Evolutionary conservation across 306 rosid genomes (phyloP).

Genomic region (Astragalus membranaceus): DNA sequence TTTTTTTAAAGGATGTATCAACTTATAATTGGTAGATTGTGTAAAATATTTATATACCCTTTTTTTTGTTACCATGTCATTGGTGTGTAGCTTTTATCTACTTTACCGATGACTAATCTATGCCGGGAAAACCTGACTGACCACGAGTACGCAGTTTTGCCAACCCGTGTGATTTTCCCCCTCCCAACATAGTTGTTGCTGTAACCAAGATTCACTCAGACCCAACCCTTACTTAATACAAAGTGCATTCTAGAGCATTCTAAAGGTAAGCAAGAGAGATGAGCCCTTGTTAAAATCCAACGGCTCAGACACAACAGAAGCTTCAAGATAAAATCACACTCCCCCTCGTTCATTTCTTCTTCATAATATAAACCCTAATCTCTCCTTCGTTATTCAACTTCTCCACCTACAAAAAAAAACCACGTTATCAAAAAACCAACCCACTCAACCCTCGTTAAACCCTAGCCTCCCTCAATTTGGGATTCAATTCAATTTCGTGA

Average conservation of each 20-base stretch:
- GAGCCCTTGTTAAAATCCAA: not conserved
- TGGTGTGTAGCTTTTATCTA: too few relatives aligned
- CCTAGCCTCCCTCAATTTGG: not conserved
- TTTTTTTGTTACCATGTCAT: too few relatives aligned
- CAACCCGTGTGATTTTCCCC: too few relatives aligned
- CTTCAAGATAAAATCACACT: slow-evolving; percentile 30
- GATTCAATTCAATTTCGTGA: not conserved
- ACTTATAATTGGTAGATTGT: too few relatives aligned
- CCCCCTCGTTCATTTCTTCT: not conserved
- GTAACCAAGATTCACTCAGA: too few relatives aligned
- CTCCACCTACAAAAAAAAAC: not conserved
- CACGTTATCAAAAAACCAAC: slow-evolving; percentile 20
- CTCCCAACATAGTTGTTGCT: too few relatives aligned
- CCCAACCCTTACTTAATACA: too few relatives aligned
- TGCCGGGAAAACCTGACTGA: too few relatives aligned
- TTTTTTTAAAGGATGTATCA: too few relatives aligned
- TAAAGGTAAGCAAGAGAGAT: not conserved
- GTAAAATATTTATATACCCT: too few relatives aligned
- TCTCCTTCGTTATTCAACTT: not conserved
- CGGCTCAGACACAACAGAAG: slow-evolving; percentile 30
- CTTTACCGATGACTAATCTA: too few relatives aligned
- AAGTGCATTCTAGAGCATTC: slow-evolving; percentile 46
- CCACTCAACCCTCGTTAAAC: slow-evolving; percentile 1
- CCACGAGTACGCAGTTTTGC: too few relatives aligned
- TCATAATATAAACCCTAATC: slow-evolving; percentile 31